A percentile compares a stretch with the other conserved stretches of the same genome.
These are phyloP conservation scores for Neurospora crassa DNA, from an alignment of 2,329 filamentous ascomycete genomes.

Conservation along the genomic window DNA sequence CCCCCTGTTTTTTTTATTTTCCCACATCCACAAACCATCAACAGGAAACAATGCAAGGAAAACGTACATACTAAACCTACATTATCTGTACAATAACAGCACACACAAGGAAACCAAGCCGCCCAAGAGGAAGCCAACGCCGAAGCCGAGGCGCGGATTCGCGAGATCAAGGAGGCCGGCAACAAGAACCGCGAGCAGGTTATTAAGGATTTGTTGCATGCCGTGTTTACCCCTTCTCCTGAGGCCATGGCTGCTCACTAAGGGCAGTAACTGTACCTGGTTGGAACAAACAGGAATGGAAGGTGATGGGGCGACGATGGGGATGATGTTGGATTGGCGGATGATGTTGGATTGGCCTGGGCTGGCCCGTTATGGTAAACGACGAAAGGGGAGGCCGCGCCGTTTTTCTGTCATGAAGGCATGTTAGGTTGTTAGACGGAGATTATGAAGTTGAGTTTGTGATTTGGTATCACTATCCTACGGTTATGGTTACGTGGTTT, in stretches of 20 bases:
- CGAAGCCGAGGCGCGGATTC: conserved; percentile 72
- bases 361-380: no score
- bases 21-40: neutral
- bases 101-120: conserved; percentile 78
- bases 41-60: neutral
- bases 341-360: no score
- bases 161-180: conserved; percentile 72
- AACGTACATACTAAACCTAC: conserved; percentile 8
- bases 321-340: no score
- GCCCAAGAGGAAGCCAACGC: conserved; percentile 71
- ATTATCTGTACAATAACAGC: conserved; percentile 40
- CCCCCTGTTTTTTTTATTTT: no score
- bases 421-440: neutral
- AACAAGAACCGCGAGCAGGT: conserved; percentile 72
- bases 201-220: conserved; percentile 70
- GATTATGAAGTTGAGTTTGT: neutral
- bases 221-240: conserved; percentile 47
- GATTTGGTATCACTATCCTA: neutral
- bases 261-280: neutral
- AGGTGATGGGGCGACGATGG: no score
- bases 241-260: conserved; percentile 61
- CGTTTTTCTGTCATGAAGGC: neutral
- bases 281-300: no score
- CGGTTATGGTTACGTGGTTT: no score
- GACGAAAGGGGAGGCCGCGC: no score